phyloP scores from a whole-genome alignment of 352 stramenopile species.

The Phytophthora vignae region DNA sequence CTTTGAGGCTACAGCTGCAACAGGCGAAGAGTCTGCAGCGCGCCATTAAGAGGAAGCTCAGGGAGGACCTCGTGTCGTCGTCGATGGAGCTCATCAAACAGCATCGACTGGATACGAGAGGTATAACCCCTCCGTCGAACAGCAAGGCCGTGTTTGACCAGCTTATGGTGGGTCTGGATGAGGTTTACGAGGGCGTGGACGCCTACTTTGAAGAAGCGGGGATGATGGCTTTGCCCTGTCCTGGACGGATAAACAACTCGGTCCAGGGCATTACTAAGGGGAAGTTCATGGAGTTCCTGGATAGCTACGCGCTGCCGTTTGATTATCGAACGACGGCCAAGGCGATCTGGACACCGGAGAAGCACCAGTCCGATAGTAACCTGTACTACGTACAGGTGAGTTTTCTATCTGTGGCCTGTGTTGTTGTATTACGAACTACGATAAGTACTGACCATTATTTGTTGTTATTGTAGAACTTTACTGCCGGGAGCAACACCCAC shows the following conservation, averaged over 20 bases:
- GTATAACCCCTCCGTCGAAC: conserved; percentile 24
- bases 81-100: conserved; percentile 16
- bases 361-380: not conserved
- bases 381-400: conserved; percentile 24
- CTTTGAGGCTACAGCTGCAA: conserved; percentile 18
- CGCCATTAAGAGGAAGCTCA: conserved; percentile 28
- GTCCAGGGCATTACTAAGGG: not conserved
- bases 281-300: conserved; percentile 28
- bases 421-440: no score
- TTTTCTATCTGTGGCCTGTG: not conserved
- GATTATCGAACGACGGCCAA: conserved; percentile 18
- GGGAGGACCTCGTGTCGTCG: conserved; percentile 15
- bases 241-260: conserved; percentile 24
- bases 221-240: conserved; percentile 21
- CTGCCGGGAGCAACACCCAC: conserved; percentile 17
- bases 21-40: conserved; percentile 33
- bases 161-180: conserved; percentile 23
- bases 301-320: conserved; percentile 34
- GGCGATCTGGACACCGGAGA: conserved; percentile 19
- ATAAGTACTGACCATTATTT: no score
- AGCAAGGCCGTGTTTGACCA: conserved; percentile 29
- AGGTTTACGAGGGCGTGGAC: conserved; percentile 15
- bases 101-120: conserved; percentile 20
- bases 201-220: conserved; percentile 6
- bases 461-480: conserved; percentile 15